Conservation (phyloP, 306 rosid species). For the Biancaea sappan region DNA sequence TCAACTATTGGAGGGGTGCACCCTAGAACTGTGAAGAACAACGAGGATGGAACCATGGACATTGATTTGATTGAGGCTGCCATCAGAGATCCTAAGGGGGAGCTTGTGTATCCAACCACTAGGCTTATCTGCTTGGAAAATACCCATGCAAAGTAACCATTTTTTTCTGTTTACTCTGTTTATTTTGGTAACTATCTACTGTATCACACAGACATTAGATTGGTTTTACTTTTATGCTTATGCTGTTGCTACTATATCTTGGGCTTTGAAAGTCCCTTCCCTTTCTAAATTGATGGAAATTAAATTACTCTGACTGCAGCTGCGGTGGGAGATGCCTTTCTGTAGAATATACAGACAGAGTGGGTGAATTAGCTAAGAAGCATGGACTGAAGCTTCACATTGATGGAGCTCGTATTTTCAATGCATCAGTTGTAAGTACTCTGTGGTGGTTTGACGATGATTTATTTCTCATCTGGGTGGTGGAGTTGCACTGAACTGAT, state of each 20-base stretch:
- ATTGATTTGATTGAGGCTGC: slow-evolving; percentile 72
- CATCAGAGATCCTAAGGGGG: slow-evolving; percentile 71
- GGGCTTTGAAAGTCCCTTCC: slow-evolving; percentile 6
- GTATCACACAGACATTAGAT: neutral
- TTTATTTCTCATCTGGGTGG: slow-evolving; percentile 10
- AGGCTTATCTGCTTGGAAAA: slow-evolving; percentile 95
- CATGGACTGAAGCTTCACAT: slow-evolving; percentile 93
- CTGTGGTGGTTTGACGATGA: neutral
- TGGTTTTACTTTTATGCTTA: neutral
- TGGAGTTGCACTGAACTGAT: neutral
- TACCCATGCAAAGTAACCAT: slow-evolving; percentile 76
- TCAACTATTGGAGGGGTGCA: slow-evolving; percentile 92
- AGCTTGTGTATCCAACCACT: slow-evolving; percentile 71
- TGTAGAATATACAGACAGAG: slow-evolving; percentile 78
- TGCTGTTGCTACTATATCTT: slow-evolving; percentile 13
- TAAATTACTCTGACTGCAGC: slow-evolving; percentile 50
- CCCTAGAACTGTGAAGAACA: slow-evolving; percentile 68
- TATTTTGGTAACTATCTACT: no score
- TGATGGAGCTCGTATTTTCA: slow-evolving; percentile 95
- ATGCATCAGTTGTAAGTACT: slow-evolving; percentile 75
- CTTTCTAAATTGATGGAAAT: slow-evolving; percentile 4
- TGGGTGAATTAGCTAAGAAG: slow-evolving; percentile 85
- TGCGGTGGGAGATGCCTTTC: slow-evolving; percentile 88
- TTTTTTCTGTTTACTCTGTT: neutral
- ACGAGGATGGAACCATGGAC: slow-evolving; percentile 88